Evolutionary conservation across 2,329 filamentous ascomycete species (phyloP).

Genomic region (Periglandula ipomoeae): DNA sequence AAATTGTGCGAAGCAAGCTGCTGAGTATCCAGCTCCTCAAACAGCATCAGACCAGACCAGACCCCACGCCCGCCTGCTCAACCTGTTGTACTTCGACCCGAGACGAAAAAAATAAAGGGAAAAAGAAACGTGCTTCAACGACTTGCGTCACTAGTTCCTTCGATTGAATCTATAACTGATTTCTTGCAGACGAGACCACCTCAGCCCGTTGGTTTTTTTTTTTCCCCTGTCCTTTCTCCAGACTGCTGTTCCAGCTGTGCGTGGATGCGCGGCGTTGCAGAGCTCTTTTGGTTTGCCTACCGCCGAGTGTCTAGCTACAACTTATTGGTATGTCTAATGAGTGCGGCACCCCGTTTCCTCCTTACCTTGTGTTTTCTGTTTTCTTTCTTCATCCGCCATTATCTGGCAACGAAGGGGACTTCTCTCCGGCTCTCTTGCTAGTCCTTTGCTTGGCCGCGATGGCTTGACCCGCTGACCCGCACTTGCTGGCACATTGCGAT

Average conservation of each 20-base stretch:
- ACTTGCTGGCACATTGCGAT: background rate
- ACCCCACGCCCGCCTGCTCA: background rate
- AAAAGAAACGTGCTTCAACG: slow-evolving; percentile 4
- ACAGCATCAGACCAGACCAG: background rate
- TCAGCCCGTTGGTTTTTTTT: background rate
- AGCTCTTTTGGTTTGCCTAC: background rate
- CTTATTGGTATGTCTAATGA: background rate
- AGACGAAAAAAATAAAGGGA: slow-evolving; percentile 3
- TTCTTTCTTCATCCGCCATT: background rate
- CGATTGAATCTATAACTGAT: background rate
- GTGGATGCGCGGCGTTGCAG: background rate
- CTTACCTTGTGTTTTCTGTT: background rate
- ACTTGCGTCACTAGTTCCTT: slow-evolving; percentile 3
- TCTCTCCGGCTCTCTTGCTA: background rate
- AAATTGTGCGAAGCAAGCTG: background rate
- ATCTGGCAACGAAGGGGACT: background rate
- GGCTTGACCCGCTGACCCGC: background rate
- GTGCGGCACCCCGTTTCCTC: background rate
- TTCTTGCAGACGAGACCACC: background rate
- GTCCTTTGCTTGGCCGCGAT: background rate
- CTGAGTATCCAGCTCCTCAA: background rate
- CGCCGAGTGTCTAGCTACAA: background rate
- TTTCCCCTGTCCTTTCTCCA: background rate
- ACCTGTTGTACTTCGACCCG: slow-evolving; percentile 2
- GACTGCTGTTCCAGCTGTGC: background rate